These are phyloP conservation scores for Fusarium cicatricum DNA, from an alignment of 2,329 filamentous ascomycete genomes.

Conservation along the genomic window DNA sequence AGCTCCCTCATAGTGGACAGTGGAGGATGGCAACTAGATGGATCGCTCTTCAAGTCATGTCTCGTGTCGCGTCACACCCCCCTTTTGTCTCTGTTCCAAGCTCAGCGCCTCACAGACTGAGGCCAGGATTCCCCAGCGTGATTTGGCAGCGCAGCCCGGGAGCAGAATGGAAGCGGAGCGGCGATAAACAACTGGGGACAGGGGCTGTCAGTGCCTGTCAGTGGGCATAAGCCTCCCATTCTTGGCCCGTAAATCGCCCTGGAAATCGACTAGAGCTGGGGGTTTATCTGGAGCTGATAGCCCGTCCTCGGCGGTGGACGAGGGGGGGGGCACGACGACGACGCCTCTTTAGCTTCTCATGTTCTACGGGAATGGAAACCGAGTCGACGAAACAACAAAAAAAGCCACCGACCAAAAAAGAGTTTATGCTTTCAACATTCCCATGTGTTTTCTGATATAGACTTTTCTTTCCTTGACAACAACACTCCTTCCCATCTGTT, in stretches of 20 bases:
- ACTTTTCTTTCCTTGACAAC: background rate
- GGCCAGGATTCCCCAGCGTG: constrained; percentile 44
- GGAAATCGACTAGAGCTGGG: background rate
- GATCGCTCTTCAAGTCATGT: constrained; percentile 11
- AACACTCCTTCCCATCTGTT: background rate
- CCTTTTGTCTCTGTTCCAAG: background rate
- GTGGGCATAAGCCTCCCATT: constrained; percentile 3
- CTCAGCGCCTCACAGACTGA: constrained; percentile 28
- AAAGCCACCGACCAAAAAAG: constrained; percentile 1
- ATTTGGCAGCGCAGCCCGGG: background rate
- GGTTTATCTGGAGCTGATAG: constrained; percentile 3
- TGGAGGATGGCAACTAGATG: no score
- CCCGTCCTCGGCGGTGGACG: background rate
- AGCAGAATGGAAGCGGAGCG: background rate
- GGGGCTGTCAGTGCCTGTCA: constrained; percentile 9
- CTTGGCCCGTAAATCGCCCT: background rate
- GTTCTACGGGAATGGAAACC: background rate
- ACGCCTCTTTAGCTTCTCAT: background rate
- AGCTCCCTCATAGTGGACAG: constrained; percentile 7
- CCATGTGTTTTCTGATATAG: constrained; percentile 26
- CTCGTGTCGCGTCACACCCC: constrained; percentile 30
- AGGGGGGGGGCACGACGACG: no score
- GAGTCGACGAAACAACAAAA: constrained; percentile 14
- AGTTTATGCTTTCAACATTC: constrained; percentile 20
- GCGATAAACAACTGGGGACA: background rate